A percentile compares a stretch with the other conserved stretches of the same genome.
These are phyloP conservation scores for California macrophylla DNA, from an alignment of 441 rosid genomes.

Conservation along the genomic window DNA sequence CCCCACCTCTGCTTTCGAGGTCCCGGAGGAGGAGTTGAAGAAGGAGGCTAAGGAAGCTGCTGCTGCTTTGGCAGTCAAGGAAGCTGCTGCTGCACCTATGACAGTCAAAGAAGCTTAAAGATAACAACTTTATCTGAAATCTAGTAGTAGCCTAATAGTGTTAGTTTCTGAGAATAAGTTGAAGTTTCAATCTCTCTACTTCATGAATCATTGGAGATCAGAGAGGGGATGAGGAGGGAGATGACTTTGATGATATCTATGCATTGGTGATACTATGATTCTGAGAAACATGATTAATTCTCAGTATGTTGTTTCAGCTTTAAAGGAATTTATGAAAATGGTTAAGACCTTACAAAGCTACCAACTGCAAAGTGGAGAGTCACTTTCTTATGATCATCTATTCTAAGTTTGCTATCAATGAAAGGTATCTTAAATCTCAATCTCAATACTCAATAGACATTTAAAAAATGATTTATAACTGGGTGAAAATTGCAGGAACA, in stretches of 20 bases:
- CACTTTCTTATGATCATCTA: neutral
- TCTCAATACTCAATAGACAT: neutral
- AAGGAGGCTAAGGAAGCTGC: neutral
- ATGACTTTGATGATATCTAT: neutral
- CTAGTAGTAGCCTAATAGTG: neutral
- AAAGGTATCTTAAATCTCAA: neutral
- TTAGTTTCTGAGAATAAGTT: neutral
- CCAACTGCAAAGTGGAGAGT: too few species aligned
- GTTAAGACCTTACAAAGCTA: neutral
- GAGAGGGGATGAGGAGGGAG: neutral
- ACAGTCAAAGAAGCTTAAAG: neutral
- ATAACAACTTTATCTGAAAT: neutral
- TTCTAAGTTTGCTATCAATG: neutral
- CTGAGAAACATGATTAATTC: neutral
- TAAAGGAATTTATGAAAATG: neutral
- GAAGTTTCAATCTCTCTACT: neutral
- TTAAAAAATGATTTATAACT: neutral
- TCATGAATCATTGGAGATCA: neutral
- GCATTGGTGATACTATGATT: neutral
- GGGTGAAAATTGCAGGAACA: too few species aligned
- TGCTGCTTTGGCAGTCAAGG: neutral
- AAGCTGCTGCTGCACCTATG: neutral
- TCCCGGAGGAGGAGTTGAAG: conserved; percentile 24
- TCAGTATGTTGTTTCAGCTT: neutral
- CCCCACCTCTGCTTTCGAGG: conserved; percentile 44